Percentiles rank a stretch among this genome's conserved stretches.
phyloP scores from a whole-genome alignment of 495 filamentous ascomycete genomes.

The Apiosordaria backusii region DNA sequence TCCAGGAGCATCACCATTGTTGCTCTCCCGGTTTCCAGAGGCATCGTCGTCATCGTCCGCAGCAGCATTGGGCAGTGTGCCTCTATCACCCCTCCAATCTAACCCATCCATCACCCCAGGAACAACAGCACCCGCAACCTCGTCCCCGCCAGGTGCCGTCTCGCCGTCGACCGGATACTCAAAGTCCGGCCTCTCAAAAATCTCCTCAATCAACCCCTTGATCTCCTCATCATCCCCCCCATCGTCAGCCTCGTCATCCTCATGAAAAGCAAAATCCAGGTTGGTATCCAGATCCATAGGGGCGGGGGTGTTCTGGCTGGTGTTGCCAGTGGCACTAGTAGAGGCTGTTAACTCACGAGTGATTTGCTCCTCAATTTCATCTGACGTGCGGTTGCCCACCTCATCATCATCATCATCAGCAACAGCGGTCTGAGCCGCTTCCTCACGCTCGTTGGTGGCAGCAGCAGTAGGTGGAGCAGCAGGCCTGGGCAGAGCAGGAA shows the following conservation, averaged over 20 bases:
- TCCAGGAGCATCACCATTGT: not conserved
- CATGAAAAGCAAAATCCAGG: not conserved
- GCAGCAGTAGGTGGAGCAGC: conserved; percentile 3
- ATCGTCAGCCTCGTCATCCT: not conserved
- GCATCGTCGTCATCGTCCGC: too few relatives aligned
- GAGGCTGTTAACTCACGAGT: too few relatives aligned
- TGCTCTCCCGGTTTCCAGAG: not conserved
- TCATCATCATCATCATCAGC: not conserved
- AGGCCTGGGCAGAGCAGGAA: not conserved
- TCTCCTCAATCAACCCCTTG: not conserved
- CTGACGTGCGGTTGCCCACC: too few relatives aligned
- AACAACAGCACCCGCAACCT: too few relatives aligned
- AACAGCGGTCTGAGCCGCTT: too few relatives aligned
- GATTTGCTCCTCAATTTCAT: too few relatives aligned
- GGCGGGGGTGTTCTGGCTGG: too few relatives aligned
- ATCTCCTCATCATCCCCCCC: not conserved
- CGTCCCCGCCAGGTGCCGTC: not conserved
- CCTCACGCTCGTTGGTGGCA: too few relatives aligned
- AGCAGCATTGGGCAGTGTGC: too few relatives aligned
- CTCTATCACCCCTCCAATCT: too few relatives aligned
- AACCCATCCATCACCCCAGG: too few relatives aligned
- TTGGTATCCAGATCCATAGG: not conserved
- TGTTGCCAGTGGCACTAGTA: too few relatives aligned
- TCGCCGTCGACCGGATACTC: not conserved
- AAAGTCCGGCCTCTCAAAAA: not conserved